These are phyloP conservation scores for Lizonia empirigonia DNA, from an alignment of 2,329 filamentous ascomycete genomes.

Conservation along the genomic window DNA sequence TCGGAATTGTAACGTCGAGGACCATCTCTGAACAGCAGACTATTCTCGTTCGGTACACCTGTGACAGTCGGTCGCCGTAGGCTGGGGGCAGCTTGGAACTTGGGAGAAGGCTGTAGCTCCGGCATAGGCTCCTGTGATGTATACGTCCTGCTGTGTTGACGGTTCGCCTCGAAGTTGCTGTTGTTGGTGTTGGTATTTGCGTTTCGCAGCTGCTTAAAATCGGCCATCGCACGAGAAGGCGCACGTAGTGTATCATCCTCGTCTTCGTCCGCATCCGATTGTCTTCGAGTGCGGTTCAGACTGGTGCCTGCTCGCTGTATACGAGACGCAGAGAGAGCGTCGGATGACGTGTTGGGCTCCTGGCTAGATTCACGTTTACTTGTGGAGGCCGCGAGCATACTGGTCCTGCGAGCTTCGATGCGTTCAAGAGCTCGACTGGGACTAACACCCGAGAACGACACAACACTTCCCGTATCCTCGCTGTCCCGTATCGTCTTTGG, in stretches of 20 bases:
- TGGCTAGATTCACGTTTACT: constrained; percentile 40
- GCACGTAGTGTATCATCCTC: constrained; percentile 52
- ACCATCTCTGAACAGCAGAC: constrained; percentile 35
- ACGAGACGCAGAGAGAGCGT: constrained; percentile 34
- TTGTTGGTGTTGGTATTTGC: constrained; percentile 28
- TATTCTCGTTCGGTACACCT: constrained; percentile 31
- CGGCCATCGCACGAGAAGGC: constrained; percentile 57
- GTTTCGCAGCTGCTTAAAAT: constrained; percentile 45
- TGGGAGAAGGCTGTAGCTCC: constrained; percentile 40
- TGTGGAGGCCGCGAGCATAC: constrained; percentile 31
- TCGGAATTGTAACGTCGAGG: constrained; percentile 36
- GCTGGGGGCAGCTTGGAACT: constrained; percentile 34
- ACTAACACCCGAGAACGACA: constrained; percentile 33
- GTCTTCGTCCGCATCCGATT: constrained; percentile 40
- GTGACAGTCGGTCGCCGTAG: constrained; percentile 41
- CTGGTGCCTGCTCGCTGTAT: constrained; percentile 48
- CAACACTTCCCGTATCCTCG: constrained; percentile 42
- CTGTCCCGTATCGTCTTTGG: constrained; percentile 41
- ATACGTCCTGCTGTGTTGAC: constrained; percentile 41
- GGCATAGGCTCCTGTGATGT: constrained; percentile 47
- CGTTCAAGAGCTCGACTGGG: constrained; percentile 49
- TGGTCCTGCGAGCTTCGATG: constrained; percentile 53
- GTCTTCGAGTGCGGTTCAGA: constrained; percentile 44
- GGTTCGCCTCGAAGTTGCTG: constrained; percentile 22
- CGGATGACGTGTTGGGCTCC: constrained; percentile 28